Evolutionary conservation across 2,329 filamentous ascomycete species (phyloP).

Genomic region (Neoarthrinium moseri): DNA sequence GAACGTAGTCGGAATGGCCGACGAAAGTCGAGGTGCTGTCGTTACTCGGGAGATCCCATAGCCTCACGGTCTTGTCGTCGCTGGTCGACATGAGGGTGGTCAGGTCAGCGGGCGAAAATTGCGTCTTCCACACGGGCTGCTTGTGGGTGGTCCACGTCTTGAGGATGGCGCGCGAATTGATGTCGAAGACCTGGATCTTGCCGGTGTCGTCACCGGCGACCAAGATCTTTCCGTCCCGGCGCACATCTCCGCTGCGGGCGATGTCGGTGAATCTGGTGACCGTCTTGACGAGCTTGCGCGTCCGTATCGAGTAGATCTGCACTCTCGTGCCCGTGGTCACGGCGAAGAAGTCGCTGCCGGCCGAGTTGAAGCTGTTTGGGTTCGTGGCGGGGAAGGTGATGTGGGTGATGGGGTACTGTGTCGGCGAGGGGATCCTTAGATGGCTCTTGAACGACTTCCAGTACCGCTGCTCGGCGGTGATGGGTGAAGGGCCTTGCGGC

Average conservation of each 20-base stretch:
- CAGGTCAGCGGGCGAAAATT: conserved; percentile 85
- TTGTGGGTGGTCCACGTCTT: conserved; percentile 95
- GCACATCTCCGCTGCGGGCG: conserved; percentile 84
- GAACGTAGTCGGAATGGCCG: conserved; percentile 91
- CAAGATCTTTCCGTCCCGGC: conserved; percentile 83
- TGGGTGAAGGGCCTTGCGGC: conserved; percentile 74
- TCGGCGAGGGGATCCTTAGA: conserved; percentile 84
- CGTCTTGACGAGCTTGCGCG: conserved; percentile 87
- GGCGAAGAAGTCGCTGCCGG: conserved; percentile 73
- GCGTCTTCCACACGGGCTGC: conserved; percentile 88
- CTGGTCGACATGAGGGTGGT: conserved; percentile 86
- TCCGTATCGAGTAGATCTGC: conserved; percentile 90
- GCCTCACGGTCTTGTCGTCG: conserved; percentile 86
- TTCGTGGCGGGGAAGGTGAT: conserved; percentile 68
- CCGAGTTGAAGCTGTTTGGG: conserved; percentile 42
- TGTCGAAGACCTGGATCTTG: conserved; percentile 92
- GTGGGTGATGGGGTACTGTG: conserved; percentile 85
- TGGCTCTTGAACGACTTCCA: conserved; percentile 96
- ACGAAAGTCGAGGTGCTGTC: conserved; percentile 74
- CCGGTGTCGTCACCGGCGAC: conserved; percentile 91
- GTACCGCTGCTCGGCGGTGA: conserved; percentile 92
- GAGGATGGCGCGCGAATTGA: conserved; percentile 81
- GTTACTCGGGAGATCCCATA: conserved; percentile 90
- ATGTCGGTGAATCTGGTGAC: conserved; percentile 92
- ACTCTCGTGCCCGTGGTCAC: conserved; percentile 93